Evolutionary conservation across 2,329 filamentous ascomycete species (phyloP).

Genomic region (Cercospora sp.): DNA sequence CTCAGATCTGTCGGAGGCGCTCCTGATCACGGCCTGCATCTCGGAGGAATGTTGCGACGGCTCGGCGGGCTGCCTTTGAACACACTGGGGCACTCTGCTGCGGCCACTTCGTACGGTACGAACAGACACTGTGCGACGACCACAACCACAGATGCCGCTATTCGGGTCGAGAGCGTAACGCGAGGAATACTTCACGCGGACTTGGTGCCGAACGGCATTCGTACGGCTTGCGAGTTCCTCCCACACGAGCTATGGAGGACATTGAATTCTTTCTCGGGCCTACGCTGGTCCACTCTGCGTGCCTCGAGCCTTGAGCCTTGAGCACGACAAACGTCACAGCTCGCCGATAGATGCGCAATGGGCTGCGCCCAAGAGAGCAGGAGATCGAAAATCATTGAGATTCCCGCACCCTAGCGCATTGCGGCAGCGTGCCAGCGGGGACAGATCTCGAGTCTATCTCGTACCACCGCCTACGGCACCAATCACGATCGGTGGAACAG

Average conservation of each 20-base stretch:
- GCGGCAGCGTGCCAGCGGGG: slow-evolving; percentile 7
- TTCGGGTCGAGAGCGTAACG: neutral
- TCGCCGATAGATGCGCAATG: neutral
- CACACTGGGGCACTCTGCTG: neutral
- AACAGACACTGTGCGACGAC: neutral
- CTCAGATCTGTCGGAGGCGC: neutral
- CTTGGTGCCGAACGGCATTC: neutral
- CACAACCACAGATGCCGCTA: neutral
- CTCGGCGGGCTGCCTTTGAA: neutral
- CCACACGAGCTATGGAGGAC: neutral
- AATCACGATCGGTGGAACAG: slow-evolving; percentile 6
- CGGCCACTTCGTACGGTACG: neutral
- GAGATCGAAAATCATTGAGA: slow-evolving; percentile 7
- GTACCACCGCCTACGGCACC: neutral
- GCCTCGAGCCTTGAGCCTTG: neutral
- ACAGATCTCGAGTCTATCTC: slow-evolving; percentile 12
- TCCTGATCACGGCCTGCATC: neutral
- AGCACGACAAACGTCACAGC: neutral
- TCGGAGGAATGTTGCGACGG: neutral
- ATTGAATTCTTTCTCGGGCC: neutral
- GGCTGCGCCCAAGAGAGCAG: neutral
- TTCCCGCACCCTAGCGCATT: slow-evolving; percentile 6
- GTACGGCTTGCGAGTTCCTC: neutral
- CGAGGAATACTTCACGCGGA: neutral
- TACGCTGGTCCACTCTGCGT: neutral